Evolutionary conservation across 441 rosid genomes (phyloP).

Genomic region (Rhodomyrtus psidioides): DNA sequence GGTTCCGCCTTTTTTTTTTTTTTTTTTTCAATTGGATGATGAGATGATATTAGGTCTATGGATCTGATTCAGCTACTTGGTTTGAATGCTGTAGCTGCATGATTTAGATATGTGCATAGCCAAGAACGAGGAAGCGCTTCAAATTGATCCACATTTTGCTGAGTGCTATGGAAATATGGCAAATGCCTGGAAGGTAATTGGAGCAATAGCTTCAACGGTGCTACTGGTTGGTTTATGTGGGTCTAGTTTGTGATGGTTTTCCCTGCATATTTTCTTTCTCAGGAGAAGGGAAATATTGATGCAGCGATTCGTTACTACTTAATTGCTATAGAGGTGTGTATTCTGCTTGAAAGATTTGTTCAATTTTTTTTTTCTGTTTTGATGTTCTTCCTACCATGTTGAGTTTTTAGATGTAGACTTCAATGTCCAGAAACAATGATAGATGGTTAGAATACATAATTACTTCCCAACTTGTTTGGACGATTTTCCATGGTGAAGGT

Average conservation of each 20-base stretch:
- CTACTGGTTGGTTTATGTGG: background rate
- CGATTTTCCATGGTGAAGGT: background rate
- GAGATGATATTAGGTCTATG: background rate
- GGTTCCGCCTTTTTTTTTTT: background rate
- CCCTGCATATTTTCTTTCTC: conserved; percentile 1
- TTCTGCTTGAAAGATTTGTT: background rate
- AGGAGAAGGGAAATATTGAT: conserved; percentile 98
- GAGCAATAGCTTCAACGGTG: background rate
- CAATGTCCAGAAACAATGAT: background rate
- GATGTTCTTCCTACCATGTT: background rate
- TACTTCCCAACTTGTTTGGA: background rate
- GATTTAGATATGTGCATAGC: conserved; percentile 96
- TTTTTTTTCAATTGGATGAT: background rate
- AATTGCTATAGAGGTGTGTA: conserved; percentile 93
- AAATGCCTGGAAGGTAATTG: conserved; percentile 92
- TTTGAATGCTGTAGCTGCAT: conserved; percentile 46
- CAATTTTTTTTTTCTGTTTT: background rate
- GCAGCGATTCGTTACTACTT: conserved; percentile 87
- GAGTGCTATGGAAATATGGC: conserved; percentile 99
- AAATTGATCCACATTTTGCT: conserved; percentile 85
- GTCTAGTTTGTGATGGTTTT: background rate
- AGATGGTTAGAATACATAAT: background rate
- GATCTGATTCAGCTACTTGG: background rate
- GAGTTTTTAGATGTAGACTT: background rate
- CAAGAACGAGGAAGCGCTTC: conserved; percentile 95